phyloP scores from a whole-genome alignment of 2,329 filamentous ascomycete species.

The Tolypocladium guangdongense region DNA sequence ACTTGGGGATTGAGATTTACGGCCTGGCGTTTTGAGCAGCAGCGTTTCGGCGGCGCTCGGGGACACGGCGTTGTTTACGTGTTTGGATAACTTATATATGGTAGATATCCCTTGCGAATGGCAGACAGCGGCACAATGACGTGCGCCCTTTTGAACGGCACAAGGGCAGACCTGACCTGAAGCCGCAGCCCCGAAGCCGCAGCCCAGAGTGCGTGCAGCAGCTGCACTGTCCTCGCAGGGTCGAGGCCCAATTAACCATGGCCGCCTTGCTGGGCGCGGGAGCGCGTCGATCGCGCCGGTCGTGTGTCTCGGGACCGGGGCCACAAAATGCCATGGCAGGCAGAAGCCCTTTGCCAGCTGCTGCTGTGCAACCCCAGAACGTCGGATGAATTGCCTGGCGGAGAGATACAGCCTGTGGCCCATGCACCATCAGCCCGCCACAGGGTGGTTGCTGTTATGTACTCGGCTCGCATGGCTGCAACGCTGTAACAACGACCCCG shows the following conservation, averaged over 20 bases:
- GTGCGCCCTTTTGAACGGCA: no score
- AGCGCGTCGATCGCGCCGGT: not conserved
- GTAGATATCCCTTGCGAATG: not conserved
- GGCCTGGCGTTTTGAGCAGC: not conserved
- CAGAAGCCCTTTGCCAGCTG: not conserved
- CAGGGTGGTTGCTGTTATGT: not conserved
- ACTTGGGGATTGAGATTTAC: not conserved
- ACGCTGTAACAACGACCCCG: no score
- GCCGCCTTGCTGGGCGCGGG: not conserved
- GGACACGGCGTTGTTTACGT: not conserved
- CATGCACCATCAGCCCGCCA: not conserved
- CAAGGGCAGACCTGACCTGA: no score
- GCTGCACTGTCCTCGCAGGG: not conserved
- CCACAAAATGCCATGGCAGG: not conserved
- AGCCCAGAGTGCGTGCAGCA: not conserved
- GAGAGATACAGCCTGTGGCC: not conserved
- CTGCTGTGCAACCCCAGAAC: not conserved
- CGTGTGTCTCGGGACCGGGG: not conserved
- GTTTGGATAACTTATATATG: not conserved
- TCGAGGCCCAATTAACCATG: not conserved
- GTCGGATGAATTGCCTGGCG: not conserved
- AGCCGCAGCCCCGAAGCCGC: no score
- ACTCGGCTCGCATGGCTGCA: not conserved
- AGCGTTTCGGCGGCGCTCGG: not conserved
- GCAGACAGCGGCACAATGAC: not conserved